A percentile compares a stretch with the other conserved stretches of the same genome.
phyloP scores from a whole-genome alignment of 768 basidiomycete genomes.

The Naematelia aurantialba region DNA sequence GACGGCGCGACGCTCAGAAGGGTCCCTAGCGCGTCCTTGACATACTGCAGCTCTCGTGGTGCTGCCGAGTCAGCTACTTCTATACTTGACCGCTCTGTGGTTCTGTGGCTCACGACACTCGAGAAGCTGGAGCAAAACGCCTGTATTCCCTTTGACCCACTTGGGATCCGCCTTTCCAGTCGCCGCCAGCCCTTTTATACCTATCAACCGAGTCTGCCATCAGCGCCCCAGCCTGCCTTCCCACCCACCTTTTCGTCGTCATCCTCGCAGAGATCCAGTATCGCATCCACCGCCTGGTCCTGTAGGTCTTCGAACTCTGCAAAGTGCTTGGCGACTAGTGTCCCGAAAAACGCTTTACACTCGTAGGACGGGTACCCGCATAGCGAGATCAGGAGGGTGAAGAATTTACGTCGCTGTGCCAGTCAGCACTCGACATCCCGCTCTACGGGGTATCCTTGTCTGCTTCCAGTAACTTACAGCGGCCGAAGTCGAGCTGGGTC shows the following conservation, averaged over 20 bases:
- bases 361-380: slow-evolving; percentile 20
- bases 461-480: neutral
- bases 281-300: slow-evolving; percentile 37
- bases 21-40: slow-evolving; percentile 24
- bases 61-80: slow-evolving; percentile 15
- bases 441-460: neutral
- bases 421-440: too few relatives aligned
- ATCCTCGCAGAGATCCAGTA: slow-evolving; percentile 45
- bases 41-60: slow-evolving; percentile 31
- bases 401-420: slow-evolving; percentile 23
- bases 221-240: neutral
- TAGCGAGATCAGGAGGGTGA: slow-evolving; percentile 27
- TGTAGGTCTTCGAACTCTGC: slow-evolving; percentile 41
- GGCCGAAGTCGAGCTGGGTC: neutral
- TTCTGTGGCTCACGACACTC: slow-evolving; percentile 33
- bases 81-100: neutral
- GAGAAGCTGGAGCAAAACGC: slow-evolving; percentile 39
- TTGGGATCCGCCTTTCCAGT: slow-evolving; percentile 37
- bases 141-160: slow-evolving; percentile 44
- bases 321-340: slow-evolving; percentile 31
- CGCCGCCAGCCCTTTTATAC: slow-evolving; percentile 37
- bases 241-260: slow-evolving; percentile 38
- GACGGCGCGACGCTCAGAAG: slow-evolving; percentile 24
- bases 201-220: slow-evolving; percentile 28
- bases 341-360: slow-evolving; percentile 32